Conservation (phyloP, 495 filamentous ascomycete species). For the Coniosporium apollinis region DNA sequence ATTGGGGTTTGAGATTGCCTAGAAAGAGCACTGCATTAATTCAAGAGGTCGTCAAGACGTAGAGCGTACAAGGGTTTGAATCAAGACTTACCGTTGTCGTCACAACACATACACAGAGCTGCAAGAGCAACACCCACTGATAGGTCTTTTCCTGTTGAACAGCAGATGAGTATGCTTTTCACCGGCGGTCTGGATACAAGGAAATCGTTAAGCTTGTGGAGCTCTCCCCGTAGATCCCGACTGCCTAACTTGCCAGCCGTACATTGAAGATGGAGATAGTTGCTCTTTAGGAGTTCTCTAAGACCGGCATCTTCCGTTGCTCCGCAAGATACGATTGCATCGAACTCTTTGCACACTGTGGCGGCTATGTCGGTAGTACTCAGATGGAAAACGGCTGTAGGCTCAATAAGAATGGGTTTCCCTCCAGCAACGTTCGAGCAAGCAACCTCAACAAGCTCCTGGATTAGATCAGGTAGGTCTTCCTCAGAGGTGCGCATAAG, state of each 20-base stretch:
- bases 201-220: slow-evolving; percentile 40
- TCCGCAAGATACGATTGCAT: slow-evolving; percentile 21
- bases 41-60: background rate
- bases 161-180: slow-evolving; percentile 36
- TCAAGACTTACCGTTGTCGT: slow-evolving; percentile 38
- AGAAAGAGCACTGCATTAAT: background rate
- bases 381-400: slow-evolving; percentile 18
- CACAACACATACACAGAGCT: slow-evolving; percentile 44
- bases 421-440: slow-evolving; percentile 4
- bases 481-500: slow-evolving; percentile 44
- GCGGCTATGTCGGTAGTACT: slow-evolving; percentile 12
- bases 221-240: slow-evolving; percentile 49
- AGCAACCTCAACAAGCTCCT: slow-evolving; percentile 28
- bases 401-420: slow-evolving; percentile 12
- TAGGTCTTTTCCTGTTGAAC: slow-evolving; percentile 48
- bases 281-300: slow-evolving; percentile 9
- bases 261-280: slow-evolving; percentile 45
- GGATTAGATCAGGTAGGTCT: slow-evolving; percentile 48
- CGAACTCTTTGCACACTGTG: slow-evolving; percentile 10
- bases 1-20: slow-evolving; percentile 12
- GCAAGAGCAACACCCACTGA: slow-evolving; percentile 43
- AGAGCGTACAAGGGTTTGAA: too few relatives aligned
- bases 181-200: slow-evolving; percentile 11
- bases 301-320: slow-evolving; percentile 3
- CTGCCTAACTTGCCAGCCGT: slow-evolving; percentile 52